Evolutionary conservation across 192 early-diverging fungal genomes (phyloP).

Genomic region (Backusella parvicylindrica): DNA sequence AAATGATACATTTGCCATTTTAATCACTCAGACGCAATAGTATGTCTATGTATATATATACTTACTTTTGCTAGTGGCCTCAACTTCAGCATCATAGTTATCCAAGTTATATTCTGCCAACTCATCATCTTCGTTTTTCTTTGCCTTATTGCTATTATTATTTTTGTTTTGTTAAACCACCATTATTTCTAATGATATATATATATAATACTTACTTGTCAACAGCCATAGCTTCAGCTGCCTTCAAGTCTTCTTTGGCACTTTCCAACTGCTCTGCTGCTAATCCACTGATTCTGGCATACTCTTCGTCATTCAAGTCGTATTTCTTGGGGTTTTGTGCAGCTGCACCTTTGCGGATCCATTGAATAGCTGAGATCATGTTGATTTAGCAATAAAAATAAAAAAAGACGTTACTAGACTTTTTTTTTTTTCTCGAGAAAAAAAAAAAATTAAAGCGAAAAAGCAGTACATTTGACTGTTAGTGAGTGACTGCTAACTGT

Average conservation of each 20-base stretch:
- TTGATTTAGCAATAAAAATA: constrained; percentile 1
- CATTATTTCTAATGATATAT: no score
- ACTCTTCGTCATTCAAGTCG: constrained; percentile 88
- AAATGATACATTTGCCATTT: background rate
- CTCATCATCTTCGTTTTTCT: constrained; percentile 53
- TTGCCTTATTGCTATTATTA: constrained; percentile 4
- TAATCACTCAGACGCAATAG: background rate
- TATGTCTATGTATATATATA: background rate
- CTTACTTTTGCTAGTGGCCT: constrained; percentile 36
- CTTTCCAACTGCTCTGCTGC: constrained; percentile 62
- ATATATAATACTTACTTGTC: constrained; percentile 22
- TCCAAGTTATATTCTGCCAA: constrained; percentile 90
- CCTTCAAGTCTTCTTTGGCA: constrained; percentile 58
- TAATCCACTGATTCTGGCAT: constrained; percentile 68
- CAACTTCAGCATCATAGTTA: constrained; percentile 85
- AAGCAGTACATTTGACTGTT: background rate
- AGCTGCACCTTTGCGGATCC: constrained; percentile 95
- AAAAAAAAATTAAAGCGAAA: background rate
- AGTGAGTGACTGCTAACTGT: background rate
- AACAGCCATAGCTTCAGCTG: constrained; percentile 40
- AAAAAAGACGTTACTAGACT: background rate
- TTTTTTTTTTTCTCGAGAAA: background rate
- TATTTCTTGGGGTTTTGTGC: constrained; percentile 73
- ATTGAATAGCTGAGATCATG: constrained; percentile 92
- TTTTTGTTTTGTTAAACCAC: background rate